Evolutionary conservation across 179 eudicot genomes (phyloP).

Genomic region (Silene noctiflora): DNA sequence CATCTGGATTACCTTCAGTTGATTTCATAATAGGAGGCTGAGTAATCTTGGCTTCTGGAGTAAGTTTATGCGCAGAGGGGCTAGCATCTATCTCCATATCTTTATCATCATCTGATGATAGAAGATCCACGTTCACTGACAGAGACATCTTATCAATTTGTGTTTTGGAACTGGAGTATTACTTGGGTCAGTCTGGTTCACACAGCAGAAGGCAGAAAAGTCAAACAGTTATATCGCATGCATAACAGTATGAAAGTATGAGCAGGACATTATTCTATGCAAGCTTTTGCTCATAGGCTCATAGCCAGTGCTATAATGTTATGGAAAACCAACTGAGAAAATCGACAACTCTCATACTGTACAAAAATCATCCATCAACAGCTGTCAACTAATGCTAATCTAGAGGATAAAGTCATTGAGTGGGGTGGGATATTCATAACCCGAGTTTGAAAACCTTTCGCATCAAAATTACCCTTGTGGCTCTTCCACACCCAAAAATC

Average conservation of each 20-base stretch:
- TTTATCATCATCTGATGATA: conserved; percentile 47
- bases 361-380: neutral
- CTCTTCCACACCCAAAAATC: neutral
- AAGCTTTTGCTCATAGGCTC: neutral
- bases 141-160: conserved; percentile 25
- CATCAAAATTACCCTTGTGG: neutral
- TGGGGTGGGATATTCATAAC: neutral
- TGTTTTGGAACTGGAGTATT: neutral
- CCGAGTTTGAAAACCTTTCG: neutral
- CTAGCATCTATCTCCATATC: conserved; percentile 30
- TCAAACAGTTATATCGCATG: neutral
- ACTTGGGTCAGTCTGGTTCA: conserved; percentile 15
- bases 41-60: conserved; percentile 16
- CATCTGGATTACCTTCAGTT: conserved; percentile 21
- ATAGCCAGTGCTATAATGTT: neutral
- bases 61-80: conserved; percentile 20
- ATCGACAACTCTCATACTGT: neutral
- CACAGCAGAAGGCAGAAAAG: conserved; percentile 13
- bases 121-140: conserved; percentile 40
- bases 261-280: neutral
- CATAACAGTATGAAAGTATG: neutral
- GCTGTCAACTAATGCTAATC: neutral
- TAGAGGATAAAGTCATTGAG: neutral
- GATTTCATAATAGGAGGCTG: conserved; percentile 25
- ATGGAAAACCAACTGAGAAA: neutral